Evolutionary conservation across 2,329 filamentous ascomycete species (phyloP).

Genomic region (Colletotrichum horii): DNA sequence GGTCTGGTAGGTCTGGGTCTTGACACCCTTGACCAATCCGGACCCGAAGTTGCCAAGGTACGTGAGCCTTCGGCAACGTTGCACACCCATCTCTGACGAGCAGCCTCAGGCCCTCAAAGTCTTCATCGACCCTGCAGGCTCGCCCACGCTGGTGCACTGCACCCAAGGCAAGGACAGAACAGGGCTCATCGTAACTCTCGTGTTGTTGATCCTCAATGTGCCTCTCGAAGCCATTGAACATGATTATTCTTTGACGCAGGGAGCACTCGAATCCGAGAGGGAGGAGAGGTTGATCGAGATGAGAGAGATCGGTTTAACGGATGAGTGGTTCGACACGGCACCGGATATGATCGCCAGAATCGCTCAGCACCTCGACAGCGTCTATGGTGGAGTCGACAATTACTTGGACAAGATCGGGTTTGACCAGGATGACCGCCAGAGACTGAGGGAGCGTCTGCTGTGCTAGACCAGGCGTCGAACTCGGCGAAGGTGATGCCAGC

Average conservation of each 20-base stretch:
- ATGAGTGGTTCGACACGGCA: conserved; percentile 74
- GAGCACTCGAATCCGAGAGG: conserved; percentile 63
- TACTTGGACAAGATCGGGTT: conserved; percentile 73
- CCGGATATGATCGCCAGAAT: conserved; percentile 67
- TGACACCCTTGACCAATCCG: conserved; percentile 73
- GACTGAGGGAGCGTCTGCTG: conserved; percentile 45
- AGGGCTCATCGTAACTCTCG: conserved; percentile 72
- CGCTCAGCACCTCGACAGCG: conserved; percentile 58
- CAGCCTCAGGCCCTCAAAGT: conserved; percentile 49
- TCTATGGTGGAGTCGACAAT: conserved; percentile 68
- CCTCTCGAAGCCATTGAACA: conserved; percentile 65
- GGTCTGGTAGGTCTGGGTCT: conserved; percentile 75
- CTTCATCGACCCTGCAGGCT: conserved; percentile 49
- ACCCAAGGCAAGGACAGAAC: conserved; percentile 90
- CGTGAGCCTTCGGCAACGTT: not conserved
- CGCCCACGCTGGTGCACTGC: conserved; percentile 79
- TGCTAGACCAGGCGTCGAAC: conserved; percentile 34
- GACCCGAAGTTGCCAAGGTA: conserved; percentile 60
- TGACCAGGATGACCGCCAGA: conserved; percentile 42
- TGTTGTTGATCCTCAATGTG: conserved; percentile 68
- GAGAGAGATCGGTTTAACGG: conserved; percentile 69
- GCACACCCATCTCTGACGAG: not conserved
- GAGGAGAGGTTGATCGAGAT: conserved; percentile 73
- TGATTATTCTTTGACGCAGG: conserved; percentile 74
- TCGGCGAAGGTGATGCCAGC: not conserved